Evolutionary conservation across 306 rosid species (phyloP), one percentile per base, ranked within the genome.

Genomic region (Clitoria ternatea): DNA sequence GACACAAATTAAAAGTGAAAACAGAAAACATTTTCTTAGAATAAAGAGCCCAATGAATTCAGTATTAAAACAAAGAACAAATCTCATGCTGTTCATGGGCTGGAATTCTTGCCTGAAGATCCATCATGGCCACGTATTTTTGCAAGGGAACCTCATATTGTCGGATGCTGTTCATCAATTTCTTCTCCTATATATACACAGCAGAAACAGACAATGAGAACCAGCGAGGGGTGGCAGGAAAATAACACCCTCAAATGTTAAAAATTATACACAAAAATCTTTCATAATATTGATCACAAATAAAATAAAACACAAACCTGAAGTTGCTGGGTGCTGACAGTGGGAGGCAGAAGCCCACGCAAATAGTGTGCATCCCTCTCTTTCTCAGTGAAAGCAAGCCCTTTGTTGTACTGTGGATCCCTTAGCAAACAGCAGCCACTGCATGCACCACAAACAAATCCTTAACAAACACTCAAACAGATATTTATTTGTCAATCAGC

Each of bases 341-440:
- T 61, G 1, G 99, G 99, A 66, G 99, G 99, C 13, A 94, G 70
- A 69, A 94, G 99, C 0, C 99, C 99, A 7, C 99, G 92, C 92
- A 91, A 74, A 81, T 91, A 91, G 80, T 94, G 99, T 13, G 95
- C 82, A 82, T 91, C 99, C 69, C 99, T 94, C 89, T 94, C 99
- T 63, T 81, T 81, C 77, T 85, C 95, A 4, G 88, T 89, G 73
- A 94, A 94, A 52, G 96, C 95, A 45, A 94, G 88, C 40, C 99
- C 99, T 64, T 94, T 94, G 82, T 94, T 91, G 81, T 94, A 88
- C 15, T 89, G 99, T 17, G 99, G 99, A 80, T 94, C 99, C 69
- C 99, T 94, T 44, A 94, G 84, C 89, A 94, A 73, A 48, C 91
- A 79, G 74, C 80, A 91, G 0, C 99, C 99, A 83, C 99, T 94